These are phyloP conservation scores for Xerocomus nothofagi DNA, from an alignment of 1,284 basidiomycete genomes.

Conservation along the genomic window DNA sequence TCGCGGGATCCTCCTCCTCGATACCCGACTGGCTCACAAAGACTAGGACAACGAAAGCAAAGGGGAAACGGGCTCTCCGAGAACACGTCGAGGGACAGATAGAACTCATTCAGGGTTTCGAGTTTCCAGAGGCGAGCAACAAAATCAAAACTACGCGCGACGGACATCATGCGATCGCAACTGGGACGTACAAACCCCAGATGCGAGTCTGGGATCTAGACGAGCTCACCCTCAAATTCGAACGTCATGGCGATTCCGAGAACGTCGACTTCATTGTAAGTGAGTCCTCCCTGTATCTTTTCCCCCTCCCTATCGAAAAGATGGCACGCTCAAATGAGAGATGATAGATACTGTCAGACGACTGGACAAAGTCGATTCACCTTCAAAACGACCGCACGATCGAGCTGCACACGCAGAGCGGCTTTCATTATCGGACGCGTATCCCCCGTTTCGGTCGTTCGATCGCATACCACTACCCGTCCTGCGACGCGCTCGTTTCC, in stretches of 20 bases:
- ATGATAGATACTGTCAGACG: slow-evolving; percentile 86
- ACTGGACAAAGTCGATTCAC: slow-evolving; percentile 99
- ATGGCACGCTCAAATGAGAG: slow-evolving; percentile 7
- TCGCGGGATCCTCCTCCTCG: slow-evolving; percentile 79
- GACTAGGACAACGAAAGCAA: slow-evolving; percentile 57
- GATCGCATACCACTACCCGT: slow-evolving; percentile 87
- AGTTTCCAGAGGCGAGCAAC: slow-evolving; percentile 96
- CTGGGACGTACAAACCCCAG: slow-evolving; percentile 98
- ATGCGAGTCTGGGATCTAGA: slow-evolving; percentile 96
- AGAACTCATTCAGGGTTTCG: slow-evolving; percentile 93
- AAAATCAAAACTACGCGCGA: slow-evolving; percentile 89
- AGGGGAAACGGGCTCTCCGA: slow-evolving; percentile 57
- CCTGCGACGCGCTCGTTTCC: slow-evolving; percentile 77
- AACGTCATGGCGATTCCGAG: slow-evolving; percentile 94
- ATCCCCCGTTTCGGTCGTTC: slow-evolving; percentile 94
- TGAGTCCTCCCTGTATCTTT: slow-evolving; percentile 43
- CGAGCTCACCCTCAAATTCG: slow-evolving; percentile 93
- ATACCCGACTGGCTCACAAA: slow-evolving; percentile 88
- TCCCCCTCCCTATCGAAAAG: not conserved
- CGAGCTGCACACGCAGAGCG: slow-evolving; percentile 93
- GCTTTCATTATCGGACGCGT: slow-evolving; percentile 89
- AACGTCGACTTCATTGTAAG: slow-evolving; percentile 97
- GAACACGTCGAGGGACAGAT: slow-evolving; percentile 78
- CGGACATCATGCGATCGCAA: slow-evolving; percentile 90
- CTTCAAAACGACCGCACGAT: slow-evolving; percentile 95